Evolutionary conservation across 2,329 filamentous ascomycete species (phyloP), one percentile per base, ranked within the genome.

Genomic region (Elsinoe fawcettii): DNA sequence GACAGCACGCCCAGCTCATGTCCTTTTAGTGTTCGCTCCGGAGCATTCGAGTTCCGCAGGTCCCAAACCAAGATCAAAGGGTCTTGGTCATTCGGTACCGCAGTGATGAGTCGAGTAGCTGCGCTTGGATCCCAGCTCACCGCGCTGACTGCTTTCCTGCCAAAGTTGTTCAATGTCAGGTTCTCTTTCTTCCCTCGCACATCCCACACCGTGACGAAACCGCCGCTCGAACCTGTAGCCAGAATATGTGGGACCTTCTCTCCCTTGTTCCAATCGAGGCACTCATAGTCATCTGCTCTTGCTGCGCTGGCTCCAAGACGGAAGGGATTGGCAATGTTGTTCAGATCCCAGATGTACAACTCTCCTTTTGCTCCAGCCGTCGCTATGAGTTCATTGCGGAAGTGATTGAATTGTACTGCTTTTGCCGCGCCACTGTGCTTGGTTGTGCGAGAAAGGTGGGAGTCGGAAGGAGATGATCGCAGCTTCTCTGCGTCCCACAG

Each of bases 161-260:
- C 93, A 62, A 79, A 77, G 69, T 88, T 88, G 77, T 96, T 99
- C 63, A 99, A 78, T 34, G 91, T 96, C 73, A 99, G 77, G 57
- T 91, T 96, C 65, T 96, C 90, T 75, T 96, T 96, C 81, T 96
- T 97, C 11, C 89, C 90, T 78, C 96, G 96, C 63, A 97, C 80
- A 74, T 99, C 93, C 93, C 93, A 99, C 16, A 99, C 92, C 1
- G 93, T 97, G 34, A 97, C 91, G 67, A 97, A 95, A 3, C 93
- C 93, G 51, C 90, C 91, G 61, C 84, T 87, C 69, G 91, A 92
- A 63, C 93, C 93, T 8, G 92, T 97, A 16, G 92, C 93, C 64
- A 99, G 76, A 70, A 99, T 99, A 70, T 99, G 92, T 12, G 92
- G 84, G 41, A 97, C 92, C 75, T 95, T 97, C 58, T 70, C 66